Conservation (phyloP, 805 yeast species). For the Starmerella davenportii region DNA sequence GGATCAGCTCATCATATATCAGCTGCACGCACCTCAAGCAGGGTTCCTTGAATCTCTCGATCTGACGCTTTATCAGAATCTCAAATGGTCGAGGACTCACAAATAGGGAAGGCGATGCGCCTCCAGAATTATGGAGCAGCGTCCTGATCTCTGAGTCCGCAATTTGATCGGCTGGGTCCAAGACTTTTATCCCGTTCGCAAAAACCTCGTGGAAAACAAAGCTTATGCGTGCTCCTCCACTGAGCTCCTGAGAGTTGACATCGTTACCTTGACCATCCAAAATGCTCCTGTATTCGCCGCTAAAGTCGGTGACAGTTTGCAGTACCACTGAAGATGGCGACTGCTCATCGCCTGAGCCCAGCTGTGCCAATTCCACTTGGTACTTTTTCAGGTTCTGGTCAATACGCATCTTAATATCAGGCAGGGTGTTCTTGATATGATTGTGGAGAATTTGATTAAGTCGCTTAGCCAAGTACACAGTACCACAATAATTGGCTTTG, state of each 20-base stretch:
- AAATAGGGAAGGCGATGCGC: slow-evolving; percentile 86
- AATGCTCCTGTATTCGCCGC: slow-evolving; percentile 80
- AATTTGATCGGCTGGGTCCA: slow-evolving; percentile 93
- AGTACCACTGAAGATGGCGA: slow-evolving; percentile 80
- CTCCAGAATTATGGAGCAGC: slow-evolving; percentile 90
- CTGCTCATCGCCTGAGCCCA: slow-evolving; percentile 68
- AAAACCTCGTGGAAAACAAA: slow-evolving; percentile 95
- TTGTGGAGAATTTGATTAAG: slow-evolving; percentile 74
- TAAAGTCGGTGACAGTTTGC: slow-evolving; percentile 80
- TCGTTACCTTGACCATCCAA: slow-evolving; percentile 90
- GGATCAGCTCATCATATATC: slow-evolving; percentile 84
- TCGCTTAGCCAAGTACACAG: slow-evolving; percentile 86
- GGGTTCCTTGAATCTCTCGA: slow-evolving; percentile 88
- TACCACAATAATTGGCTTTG: slow-evolving; percentile 89
- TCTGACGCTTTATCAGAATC: slow-evolving; percentile 80
- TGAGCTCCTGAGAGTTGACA: slow-evolving; percentile 69
- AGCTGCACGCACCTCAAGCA: slow-evolving; percentile 72
- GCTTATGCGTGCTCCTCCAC: slow-evolving; percentile 96
- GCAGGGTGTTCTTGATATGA: slow-evolving; percentile 75
- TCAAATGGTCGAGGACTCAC: slow-evolving; percentile 97
- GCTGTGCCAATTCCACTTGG: slow-evolving; percentile 51
- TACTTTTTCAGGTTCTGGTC: slow-evolving; percentile 73
- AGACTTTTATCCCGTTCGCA: slow-evolving; percentile 76
- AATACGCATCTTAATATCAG: slow-evolving; percentile 83
- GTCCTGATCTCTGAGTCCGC: slow-evolving; percentile 92